Base-by-base conservation (phyloP, 2,329 filamentous ascomycete species). In the Aciculosporium take region DNA sequence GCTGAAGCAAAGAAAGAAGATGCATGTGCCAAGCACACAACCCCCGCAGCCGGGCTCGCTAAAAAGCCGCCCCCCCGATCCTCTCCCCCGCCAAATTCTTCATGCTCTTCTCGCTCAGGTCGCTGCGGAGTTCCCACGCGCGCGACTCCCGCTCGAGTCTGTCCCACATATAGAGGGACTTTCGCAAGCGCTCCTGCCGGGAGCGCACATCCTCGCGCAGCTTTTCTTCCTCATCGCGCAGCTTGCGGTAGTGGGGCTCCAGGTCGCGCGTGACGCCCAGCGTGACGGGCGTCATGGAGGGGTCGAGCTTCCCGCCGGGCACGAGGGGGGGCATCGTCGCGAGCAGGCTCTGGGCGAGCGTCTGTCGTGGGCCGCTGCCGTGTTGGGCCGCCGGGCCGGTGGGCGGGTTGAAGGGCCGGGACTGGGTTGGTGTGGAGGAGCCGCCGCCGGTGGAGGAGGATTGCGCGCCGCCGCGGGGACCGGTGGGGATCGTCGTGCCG, bases 141-240 rank as follows among this genome's bases (percentile, higher is more conserved):
- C 67, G 65, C 4, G 65, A 64, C 51, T 78, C 74, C 21, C 72
- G 63, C 52, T 73, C 68, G 34, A 72, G 60, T 50, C 64, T 64
- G 41, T 76, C 67, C 69, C 72, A 78, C 23, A 62, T 50, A 34
- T 67, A 63, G 29, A 78, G 57, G 42, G 63, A 71, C 56, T 67
- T 69, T 24, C 72, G 63, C 30, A 76, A 56, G 46, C 67, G 67
- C 32, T 76, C 74, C 50, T 76, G 67, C 52, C 72, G 74, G 20
- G 49, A 51, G 17, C 67, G 63, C 24, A 74, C 56, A 40, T 77
- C 73, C 32, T 70, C 65, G 2, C 74, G 64, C 28, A 75, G 50
- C 46, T 67, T 68, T 53, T 76, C 73, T 51, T 76, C 74, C 35
- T 78, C 74, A 30, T 76, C 72, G 44, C 64, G 65, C 9, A 76